Conservation (phyloP, 2,329 filamentous ascomycete species). For the Venturia nashicola region DNA sequence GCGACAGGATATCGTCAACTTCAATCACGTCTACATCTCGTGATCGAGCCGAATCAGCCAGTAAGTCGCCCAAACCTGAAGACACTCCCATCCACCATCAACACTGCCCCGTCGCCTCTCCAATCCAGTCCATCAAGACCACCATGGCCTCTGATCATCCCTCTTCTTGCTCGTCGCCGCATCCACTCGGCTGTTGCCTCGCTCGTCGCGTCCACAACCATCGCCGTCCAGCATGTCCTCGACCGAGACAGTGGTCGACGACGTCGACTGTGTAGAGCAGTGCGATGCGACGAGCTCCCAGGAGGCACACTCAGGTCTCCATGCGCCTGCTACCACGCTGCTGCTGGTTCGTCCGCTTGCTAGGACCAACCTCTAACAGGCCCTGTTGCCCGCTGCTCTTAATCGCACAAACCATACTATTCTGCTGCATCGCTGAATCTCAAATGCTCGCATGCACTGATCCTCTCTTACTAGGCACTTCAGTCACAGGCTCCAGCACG, state of each 20-base stretch:
- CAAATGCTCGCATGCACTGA: background rate
- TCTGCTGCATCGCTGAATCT: background rate
- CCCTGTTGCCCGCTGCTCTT: background rate
- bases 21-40: slow-evolving; percentile 1
- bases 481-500: slow-evolving; percentile 3
- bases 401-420: slow-evolving; percentile 1
- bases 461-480: background rate
- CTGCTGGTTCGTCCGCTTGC: background rate
- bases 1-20: background rate
- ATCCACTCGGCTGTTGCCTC: background rate
- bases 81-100: background rate
- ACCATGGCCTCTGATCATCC: background rate
- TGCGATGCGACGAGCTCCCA: background rate
- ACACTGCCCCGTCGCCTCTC: background rate
- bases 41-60: background rate
- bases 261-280: background rate
- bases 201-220: background rate
- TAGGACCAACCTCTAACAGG: background rate
- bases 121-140: background rate
- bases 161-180: background rate
- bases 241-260: background rate
- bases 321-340: slow-evolving; percentile 3
- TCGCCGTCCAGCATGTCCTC: background rate
- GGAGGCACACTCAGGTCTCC: background rate
- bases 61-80: background rate